Percentiles rank a stretch among this genome's conserved stretches.
These are phyloP conservation scores for Penicillium hesseltinei DNA, from an alignment of 2,329 filamentous ascomycete species.

Conservation along the genomic window DNA sequence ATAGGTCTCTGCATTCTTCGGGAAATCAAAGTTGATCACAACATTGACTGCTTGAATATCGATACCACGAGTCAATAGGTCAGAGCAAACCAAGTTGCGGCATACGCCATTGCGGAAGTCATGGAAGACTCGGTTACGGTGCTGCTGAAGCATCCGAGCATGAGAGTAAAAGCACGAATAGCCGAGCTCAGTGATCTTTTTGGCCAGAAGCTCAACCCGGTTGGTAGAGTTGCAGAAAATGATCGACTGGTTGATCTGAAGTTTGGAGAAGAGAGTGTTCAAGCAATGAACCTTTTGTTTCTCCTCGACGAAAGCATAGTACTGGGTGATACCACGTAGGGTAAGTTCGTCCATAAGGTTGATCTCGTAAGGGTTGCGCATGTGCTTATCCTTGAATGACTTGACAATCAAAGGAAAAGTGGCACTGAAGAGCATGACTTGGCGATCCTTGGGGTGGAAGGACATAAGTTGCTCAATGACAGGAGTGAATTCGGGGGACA, in stretches of 20 bases:
- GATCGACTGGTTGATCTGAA: slow-evolving; percentile 99
- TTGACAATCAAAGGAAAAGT: slow-evolving; percentile 98
- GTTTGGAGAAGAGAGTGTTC: slow-evolving; percentile 97
- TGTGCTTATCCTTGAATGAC: slow-evolving; percentile 97
- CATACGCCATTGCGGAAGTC: slow-evolving; percentile 98
- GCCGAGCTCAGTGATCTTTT: slow-evolving; percentile 98
- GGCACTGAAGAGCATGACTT: slow-evolving; percentile 99
- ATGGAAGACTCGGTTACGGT: slow-evolving; percentile 97
- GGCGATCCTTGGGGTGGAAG: slow-evolving; percentile 94
- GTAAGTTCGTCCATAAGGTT: slow-evolving; percentile 99
- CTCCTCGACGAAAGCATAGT: slow-evolving; percentile 98
- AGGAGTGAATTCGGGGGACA: slow-evolving; percentile 94
- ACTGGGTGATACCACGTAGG: slow-evolving; percentile 95
- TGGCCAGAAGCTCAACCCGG: slow-evolving; percentile 92
- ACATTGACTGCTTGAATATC: slow-evolving; percentile 99
- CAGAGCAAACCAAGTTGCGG: slow-evolving; percentile 96
- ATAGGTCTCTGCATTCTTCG: slow-evolving; percentile 98
- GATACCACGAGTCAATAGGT: slow-evolving; percentile 95
- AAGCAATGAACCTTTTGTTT: slow-evolving; percentile 99
- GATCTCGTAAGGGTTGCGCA: slow-evolving; percentile 94
- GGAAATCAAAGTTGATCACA: slow-evolving; percentile 99
- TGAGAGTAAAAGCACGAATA: slow-evolving; percentile 99
- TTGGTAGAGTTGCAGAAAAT: slow-evolving; percentile 99
- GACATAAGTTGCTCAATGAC: slow-evolving; percentile 94
- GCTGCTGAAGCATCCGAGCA: slow-evolving; percentile 94